Conservation (phyloP, 768 basidiomycete genomes). For the Tephrocybe sp. region DNA sequence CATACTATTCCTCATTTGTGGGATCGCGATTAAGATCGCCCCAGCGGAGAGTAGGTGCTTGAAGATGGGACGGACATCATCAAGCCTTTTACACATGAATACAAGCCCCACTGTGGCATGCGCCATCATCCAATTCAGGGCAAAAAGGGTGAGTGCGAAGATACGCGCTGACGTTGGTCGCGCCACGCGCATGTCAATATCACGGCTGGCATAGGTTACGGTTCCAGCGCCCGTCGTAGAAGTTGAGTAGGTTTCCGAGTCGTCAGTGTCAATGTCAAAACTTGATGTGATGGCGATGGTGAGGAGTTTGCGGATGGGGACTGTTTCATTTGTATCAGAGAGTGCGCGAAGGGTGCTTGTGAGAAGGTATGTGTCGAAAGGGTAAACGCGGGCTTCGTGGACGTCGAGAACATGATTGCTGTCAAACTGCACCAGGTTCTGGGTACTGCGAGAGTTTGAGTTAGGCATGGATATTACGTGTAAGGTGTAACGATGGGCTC, state of each 20-base stretch:
- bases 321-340: slow-evolving; percentile 29
- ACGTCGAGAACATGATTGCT: slow-evolving; percentile 57
- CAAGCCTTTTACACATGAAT: slow-evolving; percentile 37
- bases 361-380: slow-evolving; percentile 55
- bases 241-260: slow-evolving; percentile 36
- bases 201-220: slow-evolving; percentile 30
- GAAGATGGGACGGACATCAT: slow-evolving; percentile 29
- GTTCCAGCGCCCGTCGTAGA: slow-evolving; percentile 20
- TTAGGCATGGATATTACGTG: too few relatives aligned
- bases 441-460: slow-evolving; percentile 36
- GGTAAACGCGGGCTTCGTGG: slow-evolving; percentile 52
- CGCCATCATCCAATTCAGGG: slow-evolving; percentile 52
- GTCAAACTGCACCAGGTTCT: slow-evolving; percentile 57
- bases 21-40: slow-evolving; percentile 45
- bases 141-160: slow-evolving; percentile 47
- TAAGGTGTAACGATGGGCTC: slow-evolving; percentile 1
- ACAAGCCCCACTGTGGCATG: slow-evolving; percentile 50
- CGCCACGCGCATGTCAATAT: slow-evolving; percentile 44
- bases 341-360: slow-evolving; percentile 47
- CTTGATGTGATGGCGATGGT: slow-evolving; percentile 46
- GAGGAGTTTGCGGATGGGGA: slow-evolving; percentile 42
- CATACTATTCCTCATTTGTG: slow-evolving; percentile 54
- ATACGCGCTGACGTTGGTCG: slow-evolving; percentile 45
- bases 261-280: slow-evolving; percentile 41
- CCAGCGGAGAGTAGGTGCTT: slow-evolving; percentile 39